Conservation (phyloP, 2,329 filamentous ascomycete genomes). For the Cladosporium sp. region DNA sequence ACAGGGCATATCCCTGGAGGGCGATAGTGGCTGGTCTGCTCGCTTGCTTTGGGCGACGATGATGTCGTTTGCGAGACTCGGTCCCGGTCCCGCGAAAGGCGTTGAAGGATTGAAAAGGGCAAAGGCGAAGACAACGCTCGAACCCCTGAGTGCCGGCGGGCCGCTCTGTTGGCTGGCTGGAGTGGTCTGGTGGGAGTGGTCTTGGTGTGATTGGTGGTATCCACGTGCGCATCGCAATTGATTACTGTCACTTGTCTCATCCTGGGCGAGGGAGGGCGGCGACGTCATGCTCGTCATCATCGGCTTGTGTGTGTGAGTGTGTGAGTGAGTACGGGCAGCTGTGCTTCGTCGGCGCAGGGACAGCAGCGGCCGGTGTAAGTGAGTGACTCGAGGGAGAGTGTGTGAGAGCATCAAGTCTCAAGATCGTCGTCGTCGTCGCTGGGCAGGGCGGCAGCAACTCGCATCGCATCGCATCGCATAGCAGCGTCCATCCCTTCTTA, state of each 20-base stretch:
- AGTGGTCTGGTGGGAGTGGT: neutral
- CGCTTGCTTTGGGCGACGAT: constrained; percentile 6
- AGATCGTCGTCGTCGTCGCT: neutral
- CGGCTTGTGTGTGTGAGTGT: neutral
- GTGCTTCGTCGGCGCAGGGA: neutral
- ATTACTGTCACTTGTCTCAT: constrained; percentile 1
- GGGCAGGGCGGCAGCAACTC: neutral
- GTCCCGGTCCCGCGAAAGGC: neutral
- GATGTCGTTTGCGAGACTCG: neutral
- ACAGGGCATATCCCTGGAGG: neutral
- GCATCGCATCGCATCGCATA: neutral
- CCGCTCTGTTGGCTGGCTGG: neutral
- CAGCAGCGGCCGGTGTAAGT: neutral
- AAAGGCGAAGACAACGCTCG: neutral
- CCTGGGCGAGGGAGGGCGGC: neutral
- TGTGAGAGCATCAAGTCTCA: neutral
- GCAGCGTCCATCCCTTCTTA: too few relatives aligned
- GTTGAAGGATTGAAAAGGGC: constrained; percentile 2
- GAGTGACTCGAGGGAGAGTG: neutral
- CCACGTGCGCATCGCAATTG: constrained; percentile 3
- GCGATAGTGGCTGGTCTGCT: neutral
- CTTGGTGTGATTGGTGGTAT: neutral
- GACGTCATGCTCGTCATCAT: constrained; percentile 4
- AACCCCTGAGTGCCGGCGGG: neutral
- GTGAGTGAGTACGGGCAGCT: neutral